Evolutionary conservation across 805 yeast species (phyloP).

Genomic region (Torulaspora delbrueckii): DNA sequence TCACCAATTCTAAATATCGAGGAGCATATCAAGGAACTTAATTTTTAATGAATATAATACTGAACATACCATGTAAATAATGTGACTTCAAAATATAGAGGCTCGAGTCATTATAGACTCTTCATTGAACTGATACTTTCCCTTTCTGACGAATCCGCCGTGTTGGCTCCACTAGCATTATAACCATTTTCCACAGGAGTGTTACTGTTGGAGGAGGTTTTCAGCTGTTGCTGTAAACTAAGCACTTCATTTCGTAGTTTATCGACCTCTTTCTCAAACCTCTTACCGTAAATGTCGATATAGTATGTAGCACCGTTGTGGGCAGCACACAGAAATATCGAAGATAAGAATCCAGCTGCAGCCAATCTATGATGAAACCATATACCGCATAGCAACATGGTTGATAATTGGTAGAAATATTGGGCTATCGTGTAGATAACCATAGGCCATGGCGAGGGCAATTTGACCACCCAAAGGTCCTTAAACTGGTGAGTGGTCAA

Average conservation of each 20-base stretch:
- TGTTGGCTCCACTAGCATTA: conserved; percentile 5
- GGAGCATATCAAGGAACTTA: conserved; percentile 18
- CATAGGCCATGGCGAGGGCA: conserved; percentile 84
- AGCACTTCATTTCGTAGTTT: conserved; percentile 68
- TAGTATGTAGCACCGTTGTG: conserved; percentile 95
- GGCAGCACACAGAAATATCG: conserved; percentile 74
- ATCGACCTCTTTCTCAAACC: conserved; percentile 79
- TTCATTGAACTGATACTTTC: conserved; percentile 11
- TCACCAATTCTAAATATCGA: conserved; percentile 19
- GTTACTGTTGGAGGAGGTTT: conserved; percentile 2
- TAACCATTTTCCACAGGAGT: conserved; percentile 5
- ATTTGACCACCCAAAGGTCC: conserved; percentile 74
- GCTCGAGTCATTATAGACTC: background rate
- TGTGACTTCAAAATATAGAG: background rate
- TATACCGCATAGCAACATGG: conserved; percentile 88
- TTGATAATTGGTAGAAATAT: conserved; percentile 75
- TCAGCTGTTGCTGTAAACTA: conserved; percentile 45
- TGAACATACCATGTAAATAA: conserved; percentile 3
- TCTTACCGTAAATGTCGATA: conserved; percentile 84
- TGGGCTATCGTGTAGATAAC: conserved; percentile 82
- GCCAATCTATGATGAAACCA: conserved; percentile 69
- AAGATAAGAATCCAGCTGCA: conserved; percentile 61
- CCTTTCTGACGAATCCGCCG: conserved; percentile 11
- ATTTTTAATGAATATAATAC: conserved; percentile 8
- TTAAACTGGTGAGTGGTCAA: conserved; percentile 64